Conservation (phyloP, 805 yeast genomes). For the Suhomyces canberraensis region DNA sequence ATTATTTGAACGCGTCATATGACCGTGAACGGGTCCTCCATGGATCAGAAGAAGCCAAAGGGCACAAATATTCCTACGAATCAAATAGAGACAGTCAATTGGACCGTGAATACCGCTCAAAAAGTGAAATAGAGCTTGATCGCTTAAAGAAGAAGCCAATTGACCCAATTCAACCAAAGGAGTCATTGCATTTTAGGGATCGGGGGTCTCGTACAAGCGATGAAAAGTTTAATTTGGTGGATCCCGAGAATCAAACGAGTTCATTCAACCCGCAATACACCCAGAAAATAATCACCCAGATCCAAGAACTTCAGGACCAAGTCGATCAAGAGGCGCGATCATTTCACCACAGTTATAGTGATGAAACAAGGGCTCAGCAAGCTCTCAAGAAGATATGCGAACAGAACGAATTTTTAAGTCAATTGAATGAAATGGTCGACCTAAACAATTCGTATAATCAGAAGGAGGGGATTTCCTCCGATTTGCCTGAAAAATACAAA, state of each 20-base stretch:
- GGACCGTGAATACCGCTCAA: too few relatives aligned
- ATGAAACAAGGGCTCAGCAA: background rate
- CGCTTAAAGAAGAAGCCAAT: background rate
- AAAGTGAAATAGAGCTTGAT: too few relatives aligned
- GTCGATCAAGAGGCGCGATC: constrained; percentile 1
- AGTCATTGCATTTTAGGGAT: too few relatives aligned
- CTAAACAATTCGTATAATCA: constrained; percentile 11
- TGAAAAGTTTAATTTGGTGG: too few relatives aligned
- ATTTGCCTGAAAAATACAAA: constrained; percentile 14
- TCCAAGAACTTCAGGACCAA: constrained; percentile 1
- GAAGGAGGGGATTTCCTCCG: constrained; percentile 7
- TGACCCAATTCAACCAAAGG: background rate
- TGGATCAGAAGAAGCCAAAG: background rate
- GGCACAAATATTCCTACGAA: background rate
- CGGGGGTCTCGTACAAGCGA: too few relatives aligned
- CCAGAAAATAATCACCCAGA: background rate
- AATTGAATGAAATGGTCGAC: constrained; percentile 20
- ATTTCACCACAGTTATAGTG: background rate
- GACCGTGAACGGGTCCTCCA: background rate
- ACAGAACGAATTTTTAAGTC: constrained; percentile 18
- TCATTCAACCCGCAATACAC: background rate
- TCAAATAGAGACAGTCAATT: too few relatives aligned
- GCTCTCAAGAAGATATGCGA: constrained; percentile 7
- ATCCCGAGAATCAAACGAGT: background rate
- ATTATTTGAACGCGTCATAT: background rate